Evolutionary conservation across 257 asterid genomes (phyloP), one percentile per base, ranked within the genome.

Genomic region (Solanum rostratum): DNA sequence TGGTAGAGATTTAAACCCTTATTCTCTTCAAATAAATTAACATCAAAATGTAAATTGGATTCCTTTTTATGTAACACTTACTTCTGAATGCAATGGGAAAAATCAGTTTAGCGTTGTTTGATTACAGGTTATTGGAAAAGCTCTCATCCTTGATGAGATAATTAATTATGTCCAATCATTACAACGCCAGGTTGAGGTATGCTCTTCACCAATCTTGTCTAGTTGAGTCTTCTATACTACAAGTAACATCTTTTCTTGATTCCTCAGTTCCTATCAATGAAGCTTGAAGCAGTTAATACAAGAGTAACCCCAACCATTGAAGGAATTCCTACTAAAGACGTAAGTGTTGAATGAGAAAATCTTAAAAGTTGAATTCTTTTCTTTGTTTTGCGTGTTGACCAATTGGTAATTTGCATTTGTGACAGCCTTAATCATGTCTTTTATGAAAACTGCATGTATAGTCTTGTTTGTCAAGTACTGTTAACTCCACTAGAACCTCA

Each of bases 241-340:
- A 37, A 43, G 65, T 57, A 57, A 57, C 30, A n/a, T n/a, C 10
- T 30, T 57, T 80, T 84, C 80, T 86, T 74, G 27, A 76, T 27
- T 27, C 82, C 60, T 12, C 89, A 93, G 96, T 93, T 92, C 88
- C 89, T 93, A 62, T 92, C 97, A 3, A 92, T 93, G 96, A 93
- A 93, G 92, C 94, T 93, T 82, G 97, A 93, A 91, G 92, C 94
- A 33, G 96, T 93, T 83, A 92, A 92, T 87, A 86, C 94, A 79
- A 89, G 91, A 87, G 90, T 57, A 15, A 60, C 49, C 76, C 87
- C 84, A 33, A 89, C 87, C 66, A 86, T 91, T 15, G 95, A 92
- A 27, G 97, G 88, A 88, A 91, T 88, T 87, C 93, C 95, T 65
- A 88, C 91, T 70, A 93, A 93, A 92, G 96, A 92, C 84, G 95